Base-by-base conservation (phyloP, 257 asterid genomes). In the Fraxinus anomala region DNA sequence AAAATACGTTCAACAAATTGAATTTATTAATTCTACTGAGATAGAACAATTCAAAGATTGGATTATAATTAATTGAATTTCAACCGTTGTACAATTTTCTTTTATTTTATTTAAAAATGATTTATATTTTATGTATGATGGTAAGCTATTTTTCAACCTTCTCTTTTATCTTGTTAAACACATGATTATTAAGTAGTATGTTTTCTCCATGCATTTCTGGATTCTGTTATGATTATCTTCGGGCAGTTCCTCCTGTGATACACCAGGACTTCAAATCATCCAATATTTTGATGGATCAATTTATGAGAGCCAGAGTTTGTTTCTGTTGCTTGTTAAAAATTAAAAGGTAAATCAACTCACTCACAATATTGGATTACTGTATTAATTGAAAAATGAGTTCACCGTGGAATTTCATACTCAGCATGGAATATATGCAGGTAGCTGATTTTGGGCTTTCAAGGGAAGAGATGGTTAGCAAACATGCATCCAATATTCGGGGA, bases 401-500 rank as follows among this genome's bases (percentile, higher is more conserved):
- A 36, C 0, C n/a, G 12, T 54, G 73, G 44, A 8, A 36, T 72
- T 61, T 31, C 34, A 31, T 73, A 59, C 65, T 61, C 54, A 59
- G 40, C n/a, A 30, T 82, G 79, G 72, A 66, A 24, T 82, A 44
- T 74, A 72, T 79, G 72, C 79, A 93, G 98, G 96, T 92, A 31
- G 92, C 98, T 69, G 98, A 92, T 82, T 94, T 94, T 84, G 98
- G 98, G 76, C 98, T 95, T 73, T 95, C 99, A 75, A 91, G 97
- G 86, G 99, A 90, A 88, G 99, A 95, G 80, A 82, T 89, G 90
- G 89, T 90, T 69, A 87, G 68, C 89, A 89, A 88, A 80, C 86
- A 88, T n/a, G 92, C 78, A 30, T 85, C 96, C 70, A 89, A 92
- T 80, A 83, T 95, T 83, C 89, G 85, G 68, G 99, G 99, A 80